Evolutionary conservation across 495 filamentous ascomycete genomes (phyloP), one percentile per base, ranked within the genome.

Genomic region (Apiosordaria backusii): DNA sequence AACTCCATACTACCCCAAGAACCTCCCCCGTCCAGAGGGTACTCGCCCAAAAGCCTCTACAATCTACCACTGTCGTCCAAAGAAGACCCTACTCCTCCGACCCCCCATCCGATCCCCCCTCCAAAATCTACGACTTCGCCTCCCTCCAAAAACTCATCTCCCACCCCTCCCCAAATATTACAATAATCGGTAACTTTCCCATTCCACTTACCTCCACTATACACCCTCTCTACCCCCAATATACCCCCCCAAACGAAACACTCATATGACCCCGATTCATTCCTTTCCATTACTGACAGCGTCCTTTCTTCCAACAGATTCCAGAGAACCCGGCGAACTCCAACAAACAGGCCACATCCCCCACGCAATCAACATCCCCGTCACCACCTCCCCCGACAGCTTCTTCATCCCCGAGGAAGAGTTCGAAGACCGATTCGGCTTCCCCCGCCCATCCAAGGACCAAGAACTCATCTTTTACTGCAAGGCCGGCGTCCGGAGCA

Each of bases 381-480:
- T 99, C 53, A 84, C 81, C 0, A 89, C 88, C 0, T 82, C 87
- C 58, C 89, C 93, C 0, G 92, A 97, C 71, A 88, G 88, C 16
- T 85, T 93, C 62, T 88, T 89, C 73, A 84, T 97, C 4, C 76
- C 79, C 0, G 79, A 77, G 0, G 89, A 90, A 16, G 92, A 97
- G 66, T 99, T 99, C 75, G 81, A 85, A 64, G 89, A 90, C 67
- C 75, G 85, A 13, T 90, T 87, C 75, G 90, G 90, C 4, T 90
- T 87, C 71, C 76, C 78, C 57, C 89, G 88, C 61, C 90, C 91
- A 1, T 60, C 55, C 4, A 75, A 75, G 65, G 81, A 81, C 60
- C 71, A 72, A 53, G 84, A 88, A 69, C 78, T 97, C 13, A 86
- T 97, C 2, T 95, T 97, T 71, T 99, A 97, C 75, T 99, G 95